These are phyloP conservation scores for Exophiala sideris DNA, from an alignment of 2,329 filamentous ascomycete genomes.

Conservation along the genomic window DNA sequence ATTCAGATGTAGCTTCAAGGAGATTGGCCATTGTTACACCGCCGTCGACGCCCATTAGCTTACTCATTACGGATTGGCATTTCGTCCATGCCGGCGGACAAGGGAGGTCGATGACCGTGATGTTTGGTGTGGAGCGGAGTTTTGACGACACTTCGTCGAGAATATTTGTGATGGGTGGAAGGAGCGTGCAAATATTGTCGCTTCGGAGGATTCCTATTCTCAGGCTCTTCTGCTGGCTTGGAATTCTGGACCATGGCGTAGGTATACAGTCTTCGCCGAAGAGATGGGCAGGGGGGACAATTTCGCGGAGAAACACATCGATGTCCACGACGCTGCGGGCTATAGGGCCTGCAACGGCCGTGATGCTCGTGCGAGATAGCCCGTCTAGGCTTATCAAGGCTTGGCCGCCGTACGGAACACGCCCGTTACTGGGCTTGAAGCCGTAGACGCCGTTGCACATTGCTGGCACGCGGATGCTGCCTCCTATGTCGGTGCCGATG, in stretches of 20 bases:
- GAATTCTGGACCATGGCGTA: conserved; percentile 35
- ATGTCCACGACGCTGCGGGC: conserved; percentile 40
- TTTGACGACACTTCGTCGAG: conserved; percentile 38
- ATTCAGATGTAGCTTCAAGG: conserved; percentile 54
- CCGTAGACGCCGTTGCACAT: conserved; percentile 53
- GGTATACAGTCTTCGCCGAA: conserved; percentile 50
- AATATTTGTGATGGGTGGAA: conserved; percentile 40
- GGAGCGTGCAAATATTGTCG: conserved; percentile 37
- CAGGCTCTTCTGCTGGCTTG: conserved; percentile 20
- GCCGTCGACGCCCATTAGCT: conserved; percentile 59
- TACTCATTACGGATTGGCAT: conserved; percentile 56
- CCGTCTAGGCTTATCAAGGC: conserved; percentile 47
- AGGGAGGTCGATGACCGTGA: conserved; percentile 59
- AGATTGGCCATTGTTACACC: conserved; percentile 55
- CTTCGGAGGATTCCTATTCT: conserved; percentile 43
- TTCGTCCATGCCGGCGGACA: conserved; percentile 52
- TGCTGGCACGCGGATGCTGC: conserved; percentile 46
- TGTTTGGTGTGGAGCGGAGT: conserved; percentile 36
- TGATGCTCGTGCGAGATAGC: conserved; percentile 49
- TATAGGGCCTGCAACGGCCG: conserved; percentile 45
- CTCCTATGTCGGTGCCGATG: conserved; percentile 60
- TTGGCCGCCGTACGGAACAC: conserved; percentile 54
- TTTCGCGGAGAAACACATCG: conserved; percentile 48
- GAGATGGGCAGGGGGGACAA: conserved; percentile 51
- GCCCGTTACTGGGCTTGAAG: conserved; percentile 47